These are phyloP conservation scores for Breviolum minutum DNA, from an alignment of 73 alveolate genomes.

Conservation along the genomic window DNA sequence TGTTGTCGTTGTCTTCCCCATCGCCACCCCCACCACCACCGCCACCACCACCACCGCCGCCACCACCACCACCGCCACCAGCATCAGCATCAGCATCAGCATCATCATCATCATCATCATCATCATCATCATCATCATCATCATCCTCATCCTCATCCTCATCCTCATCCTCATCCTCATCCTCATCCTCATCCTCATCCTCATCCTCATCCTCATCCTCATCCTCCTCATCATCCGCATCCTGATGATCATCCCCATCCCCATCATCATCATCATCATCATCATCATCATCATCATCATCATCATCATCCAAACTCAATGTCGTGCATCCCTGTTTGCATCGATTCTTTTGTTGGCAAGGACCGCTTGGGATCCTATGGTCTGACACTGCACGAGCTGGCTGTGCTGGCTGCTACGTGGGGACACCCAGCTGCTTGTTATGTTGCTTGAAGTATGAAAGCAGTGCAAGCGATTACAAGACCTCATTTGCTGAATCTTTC, in stretches of 20 bases:
- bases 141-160: not conserved
- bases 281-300: not conserved
- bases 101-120: too few relatives aligned
- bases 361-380: slow-evolving; percentile 91
- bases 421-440: not conserved
- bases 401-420: slow-evolving; percentile 85
- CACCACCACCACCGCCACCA: too few relatives aligned
- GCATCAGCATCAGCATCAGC: too few relatives aligned
- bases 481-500: not conserved
- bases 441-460: too few relatives aligned
- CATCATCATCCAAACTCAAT: not conserved
- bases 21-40: too few relatives aligned
- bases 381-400: slow-evolving; percentile 63
- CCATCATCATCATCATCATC: not conserved
- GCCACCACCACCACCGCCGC: too few relatives aligned
- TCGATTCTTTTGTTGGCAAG: not conserved
- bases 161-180: not conserved
- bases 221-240: too few relatives aligned
- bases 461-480: too few relatives aligned
- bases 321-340: not conserved
- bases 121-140: too few relatives aligned
- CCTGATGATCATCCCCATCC: not conserved
- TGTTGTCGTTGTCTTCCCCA: too few relatives aligned
- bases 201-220: too few relatives aligned
- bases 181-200: not conserved